Conservation (phyloP, 2,329 filamentous ascomycete species). For the Dactylellina leptospora region DNA sequence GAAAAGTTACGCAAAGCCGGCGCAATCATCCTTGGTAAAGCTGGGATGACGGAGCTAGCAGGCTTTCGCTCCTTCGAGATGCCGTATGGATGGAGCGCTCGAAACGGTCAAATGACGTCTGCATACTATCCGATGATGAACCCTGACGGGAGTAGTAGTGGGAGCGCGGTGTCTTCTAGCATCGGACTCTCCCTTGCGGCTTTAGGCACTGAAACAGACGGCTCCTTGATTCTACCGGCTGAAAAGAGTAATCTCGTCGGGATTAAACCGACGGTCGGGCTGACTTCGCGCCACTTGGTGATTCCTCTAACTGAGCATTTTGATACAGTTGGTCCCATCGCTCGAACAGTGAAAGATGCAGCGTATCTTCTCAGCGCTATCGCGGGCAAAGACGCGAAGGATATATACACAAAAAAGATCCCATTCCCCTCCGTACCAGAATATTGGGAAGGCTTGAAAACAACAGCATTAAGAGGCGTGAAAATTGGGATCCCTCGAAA, state of each 20-base stretch:
- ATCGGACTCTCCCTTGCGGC: conserved; percentile 69
- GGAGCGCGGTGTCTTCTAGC: conserved; percentile 69
- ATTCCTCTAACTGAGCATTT: conserved; percentile 74
- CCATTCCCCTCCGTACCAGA: too few species aligned
- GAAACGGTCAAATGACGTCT: conserved; percentile 70
- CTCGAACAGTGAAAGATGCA: conserved; percentile 73
- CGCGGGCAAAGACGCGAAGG: too few species aligned
- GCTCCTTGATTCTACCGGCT: conserved; percentile 70
- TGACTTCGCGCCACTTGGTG: conserved; percentile 70
- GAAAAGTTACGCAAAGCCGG: conserved; percentile 70
- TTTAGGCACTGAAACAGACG: conserved; percentile 68
- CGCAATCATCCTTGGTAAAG: conserved; percentile 72
- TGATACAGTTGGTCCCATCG: conserved; percentile 75
- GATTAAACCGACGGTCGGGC: conserved; percentile 73
- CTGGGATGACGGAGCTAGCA: conserved; percentile 72
- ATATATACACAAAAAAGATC: too few species aligned
- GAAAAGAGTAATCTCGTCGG: conserved; percentile 70
- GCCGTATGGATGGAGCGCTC: conserved; percentile 72
- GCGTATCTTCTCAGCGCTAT: conserved; percentile 72
- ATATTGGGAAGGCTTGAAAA: too few species aligned
- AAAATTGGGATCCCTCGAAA: too few species aligned
- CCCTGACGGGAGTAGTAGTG: conserved; percentile 70
- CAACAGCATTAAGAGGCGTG: too few species aligned
- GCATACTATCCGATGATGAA: conserved; percentile 71
- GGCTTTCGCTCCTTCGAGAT: conserved; percentile 69